Conservation (phyloP, 2,329 filamentous ascomycete genomes). For the Cercospora berteroae region DNA sequence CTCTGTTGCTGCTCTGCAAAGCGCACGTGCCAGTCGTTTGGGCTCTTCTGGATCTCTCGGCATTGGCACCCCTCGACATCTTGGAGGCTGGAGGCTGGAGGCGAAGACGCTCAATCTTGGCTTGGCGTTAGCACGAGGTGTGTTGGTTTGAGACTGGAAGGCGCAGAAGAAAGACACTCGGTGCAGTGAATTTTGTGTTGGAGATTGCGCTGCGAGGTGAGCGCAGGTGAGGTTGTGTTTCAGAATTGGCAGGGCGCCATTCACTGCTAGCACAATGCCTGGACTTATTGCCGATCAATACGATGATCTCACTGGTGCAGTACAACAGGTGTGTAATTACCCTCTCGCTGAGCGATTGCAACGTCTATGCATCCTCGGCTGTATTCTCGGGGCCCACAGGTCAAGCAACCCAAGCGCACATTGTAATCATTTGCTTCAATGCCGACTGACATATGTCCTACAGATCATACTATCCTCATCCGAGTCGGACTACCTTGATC, state of each 20-base stretch:
- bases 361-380: background rate
- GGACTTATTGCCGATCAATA: constrained; percentile 43
- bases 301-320: constrained; percentile 50
- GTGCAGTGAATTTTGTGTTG: background rate
- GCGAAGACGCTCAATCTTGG: background rate
- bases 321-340: constrained; percentile 48
- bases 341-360: background rate
- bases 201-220: background rate
- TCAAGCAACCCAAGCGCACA: background rate
- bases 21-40: background rate
- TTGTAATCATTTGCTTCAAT: background rate
- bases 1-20: background rate
- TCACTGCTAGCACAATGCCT: constrained; percentile 31
- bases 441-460: constrained; percentile 20
- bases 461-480: constrained; percentile 91
- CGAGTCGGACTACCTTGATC: constrained; percentile 91
- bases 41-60: background rate
- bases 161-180: background rate
- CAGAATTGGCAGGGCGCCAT: background rate
- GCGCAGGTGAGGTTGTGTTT: background rate
- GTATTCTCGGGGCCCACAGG: background rate
- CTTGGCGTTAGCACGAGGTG: background rate
- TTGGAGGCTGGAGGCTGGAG: background rate
- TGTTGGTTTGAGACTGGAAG: background rate
- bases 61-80: background rate